Evolutionary conservation across 257 asterid genomes (phyloP), one percentile per base, ranked within the genome.

Genomic region (Dorcoceras hygrometricum): DNA sequence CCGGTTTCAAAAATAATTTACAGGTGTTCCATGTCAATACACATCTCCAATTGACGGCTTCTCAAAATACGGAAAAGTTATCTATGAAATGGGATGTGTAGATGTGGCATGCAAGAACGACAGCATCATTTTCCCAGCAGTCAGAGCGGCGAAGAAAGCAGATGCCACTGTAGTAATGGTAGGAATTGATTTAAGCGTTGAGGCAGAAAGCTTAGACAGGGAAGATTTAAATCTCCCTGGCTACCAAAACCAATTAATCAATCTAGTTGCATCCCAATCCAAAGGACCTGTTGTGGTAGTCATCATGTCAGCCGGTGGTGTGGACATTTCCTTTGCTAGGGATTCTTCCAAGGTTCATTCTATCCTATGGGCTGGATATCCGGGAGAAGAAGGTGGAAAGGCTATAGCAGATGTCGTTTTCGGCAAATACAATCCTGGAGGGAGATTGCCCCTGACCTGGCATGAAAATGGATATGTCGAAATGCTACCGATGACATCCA

Each of bases 321-420:
- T 85, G 23, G 91, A 85, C 26, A 27, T 85, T 7, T 39, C 77
- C 0, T 78, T 77, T 36, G 84, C 89, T 3, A 75, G 71, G 20
- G 28, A 60, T 5, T 43, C 74, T 59, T 59, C 69, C 0, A 75
- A 74, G 0, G 39, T 85, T 46, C 20, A 16, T 0, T 50, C 79
- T 0, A 83, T 85, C 18, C 18, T 83, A 6, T 85, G 91, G 91
- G 85, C 78, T 18, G 86, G 90, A 29, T 84, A 75, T 54, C 82
- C 87, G 1, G 90, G 90, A 1, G 70, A 82, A 26, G 79, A 65
- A 53, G 87, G 90, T 4, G 90, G 87, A 1, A 63, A 12, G 3
- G 86, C 81, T 23, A 71, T 84, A 46, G 85, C 85, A 0, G 81
- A 83, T 24, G 78, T 82, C 19, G 36, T 82, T 46, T 82, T 80